These are phyloP conservation scores for Salvia splendens DNA, from an alignment of 257 asterid species.

Conservation along the genomic window DNA sequence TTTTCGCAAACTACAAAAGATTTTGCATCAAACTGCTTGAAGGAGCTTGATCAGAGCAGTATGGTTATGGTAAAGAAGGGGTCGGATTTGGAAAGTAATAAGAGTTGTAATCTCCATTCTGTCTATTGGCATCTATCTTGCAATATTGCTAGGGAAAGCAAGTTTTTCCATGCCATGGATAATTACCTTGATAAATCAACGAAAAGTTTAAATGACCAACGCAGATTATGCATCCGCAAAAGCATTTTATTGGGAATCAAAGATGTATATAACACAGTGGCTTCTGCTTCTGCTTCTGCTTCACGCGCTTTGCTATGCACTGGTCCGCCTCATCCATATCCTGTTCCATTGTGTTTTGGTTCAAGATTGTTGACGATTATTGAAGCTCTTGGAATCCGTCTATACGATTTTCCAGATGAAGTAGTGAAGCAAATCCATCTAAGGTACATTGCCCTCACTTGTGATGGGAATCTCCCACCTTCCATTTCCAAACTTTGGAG, in stretches of 20 bases:
- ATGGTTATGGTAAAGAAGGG: neutral
- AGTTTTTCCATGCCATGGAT: neutral
- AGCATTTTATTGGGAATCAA: neutral
- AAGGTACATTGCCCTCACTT: neutral
- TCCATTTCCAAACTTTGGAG: conserved; percentile 4
- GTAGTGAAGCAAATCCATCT: neutral
- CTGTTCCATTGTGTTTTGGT: neutral
- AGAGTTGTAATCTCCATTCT: conserved; percentile 9
- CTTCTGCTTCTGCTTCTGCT: neutral
- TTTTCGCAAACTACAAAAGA: neutral
- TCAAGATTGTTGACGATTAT: neutral
- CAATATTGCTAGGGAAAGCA: neutral
- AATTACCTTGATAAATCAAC: neutral
- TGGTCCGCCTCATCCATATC: neutral
- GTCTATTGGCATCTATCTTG: conserved; percentile 7
- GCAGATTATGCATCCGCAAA: neutral
- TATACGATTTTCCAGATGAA: conserved; percentile 8
- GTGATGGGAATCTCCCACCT: neutral
- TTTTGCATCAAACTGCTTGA: neutral
- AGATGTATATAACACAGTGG: neutral
- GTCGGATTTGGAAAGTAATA: neutral
- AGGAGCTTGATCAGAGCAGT: neutral
- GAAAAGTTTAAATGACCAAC: neutral
- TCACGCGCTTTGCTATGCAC: neutral
- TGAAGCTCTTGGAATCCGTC: neutral